A percentile compares a stretch with the other conserved stretches of the same genome.
Conservation (phyloP, 495 filamentous ascomycete species). For the Aspergillus taichungensis region DNA sequence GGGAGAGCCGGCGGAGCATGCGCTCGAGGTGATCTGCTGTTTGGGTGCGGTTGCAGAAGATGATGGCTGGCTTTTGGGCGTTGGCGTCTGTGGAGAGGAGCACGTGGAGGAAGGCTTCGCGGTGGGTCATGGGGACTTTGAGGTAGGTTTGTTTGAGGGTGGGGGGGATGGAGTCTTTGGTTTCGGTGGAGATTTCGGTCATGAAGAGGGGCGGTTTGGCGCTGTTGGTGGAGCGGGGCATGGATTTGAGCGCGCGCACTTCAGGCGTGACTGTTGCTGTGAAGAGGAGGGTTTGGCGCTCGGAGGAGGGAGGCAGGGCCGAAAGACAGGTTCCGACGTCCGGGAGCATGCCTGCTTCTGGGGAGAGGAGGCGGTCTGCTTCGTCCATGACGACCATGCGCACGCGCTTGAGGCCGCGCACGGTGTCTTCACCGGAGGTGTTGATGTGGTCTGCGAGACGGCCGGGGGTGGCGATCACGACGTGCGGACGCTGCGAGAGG, state of each 20-base stretch:
- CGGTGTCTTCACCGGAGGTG: slow-evolving; percentile 82
- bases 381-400: slow-evolving; percentile 91
- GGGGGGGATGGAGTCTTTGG: slow-evolving; percentile 57
- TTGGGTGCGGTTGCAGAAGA: slow-evolving; percentile 89
- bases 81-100: slow-evolving; percentile 77
- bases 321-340: slow-evolving; percentile 84
- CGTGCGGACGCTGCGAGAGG: slow-evolving; percentile 71
- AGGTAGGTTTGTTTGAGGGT: slow-evolving; percentile 79
- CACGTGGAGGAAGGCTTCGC: slow-evolving; percentile 88
- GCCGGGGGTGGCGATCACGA: slow-evolving; percentile 92
- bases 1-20: slow-evolving; percentile 70
- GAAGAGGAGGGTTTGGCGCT: slow-evolving; percentile 89
- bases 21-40: slow-evolving; percentile 86
- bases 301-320: slow-evolving; percentile 58
- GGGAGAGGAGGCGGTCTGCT: slow-evolving; percentile 80
- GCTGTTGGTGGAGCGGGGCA: slow-evolving; percentile 54
- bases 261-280: slow-evolving; percentile 94
- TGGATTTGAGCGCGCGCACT: slow-evolving; percentile 70
- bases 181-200: slow-evolving; percentile 76
- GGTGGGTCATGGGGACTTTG: slow-evolving; percentile 77
- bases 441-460: slow-evolving; percentile 89
- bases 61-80: slow-evolving; percentile 63
- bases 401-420: slow-evolving; percentile 65
- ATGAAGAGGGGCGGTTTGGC: slow-evolving; percentile 71
- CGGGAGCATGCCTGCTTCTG: slow-evolving; percentile 75